Base-by-base conservation (phyloP, 495 filamentous ascomycete species). In the Aspergillus wentii region DNA sequence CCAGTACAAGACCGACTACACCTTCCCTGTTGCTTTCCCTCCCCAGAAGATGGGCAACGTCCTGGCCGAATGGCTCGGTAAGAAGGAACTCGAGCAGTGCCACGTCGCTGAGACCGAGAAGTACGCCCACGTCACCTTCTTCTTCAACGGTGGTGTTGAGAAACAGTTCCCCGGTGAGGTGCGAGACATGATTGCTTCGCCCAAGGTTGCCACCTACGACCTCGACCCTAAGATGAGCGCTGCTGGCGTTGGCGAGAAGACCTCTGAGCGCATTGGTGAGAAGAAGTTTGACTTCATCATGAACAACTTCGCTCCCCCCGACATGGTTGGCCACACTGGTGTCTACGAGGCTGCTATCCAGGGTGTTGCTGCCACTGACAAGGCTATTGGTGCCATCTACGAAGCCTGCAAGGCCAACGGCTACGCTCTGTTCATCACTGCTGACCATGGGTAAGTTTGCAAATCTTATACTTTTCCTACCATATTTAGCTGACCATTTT, bases 251-350 rank as follows among this genome's bases (percentile, higher is more conserved):
- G 94, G 86, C 13, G 72, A 92, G 45, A 88, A 92, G 70, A 80
- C 95, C 41, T 74, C 72, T 62, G 85, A 90, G 68, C 78, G 90
- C 37, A 83, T 98, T 49, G 74, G 57, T 10, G 84, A 88, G 65
- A 73, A 76, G 51, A 78, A 83, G 46, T 92, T 90, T 66, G 87
- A 89, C 54, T 96, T 98, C 56, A 68, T 98, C 54, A 98, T 98
- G 92, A 96, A 97, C 81, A 98, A 98, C 78, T 97, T 98, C 60
- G 92, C 92, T 20, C 91, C 94, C 15, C 94, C 92, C 30, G 92
- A 98, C 67, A 98, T 98, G 92, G 92, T 98, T 44, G 92, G 92
- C 50, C 92, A 98, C 70, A 98, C 92, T 8, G 92, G 92, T 52
- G 89, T 95, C 44, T 97, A 95, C 61, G 76, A 94, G 56, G 92